These are phyloP conservation scores for Thalassia testudinum DNA, from an alignment of 116 monocot species.

Conservation along the genomic window DNA sequence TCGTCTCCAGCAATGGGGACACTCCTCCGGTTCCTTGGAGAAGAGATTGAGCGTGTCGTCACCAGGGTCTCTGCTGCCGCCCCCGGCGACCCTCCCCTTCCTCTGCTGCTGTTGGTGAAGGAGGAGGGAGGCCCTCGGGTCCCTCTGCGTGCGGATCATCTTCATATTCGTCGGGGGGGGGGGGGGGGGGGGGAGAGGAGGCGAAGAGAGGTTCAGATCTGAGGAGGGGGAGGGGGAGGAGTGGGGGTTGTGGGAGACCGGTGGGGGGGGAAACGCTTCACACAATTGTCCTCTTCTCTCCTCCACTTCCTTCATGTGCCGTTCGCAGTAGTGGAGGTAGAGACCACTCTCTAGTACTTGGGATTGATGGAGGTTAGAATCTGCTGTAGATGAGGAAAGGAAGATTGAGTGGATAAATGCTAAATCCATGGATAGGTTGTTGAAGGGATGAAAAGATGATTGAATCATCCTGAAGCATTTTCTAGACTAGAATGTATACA, in stretches of 20 bases:
- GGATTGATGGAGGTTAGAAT: no score
- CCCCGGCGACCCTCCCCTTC: neutral
- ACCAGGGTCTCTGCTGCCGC: neutral
- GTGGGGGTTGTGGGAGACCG: neutral
- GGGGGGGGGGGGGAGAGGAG: no score
- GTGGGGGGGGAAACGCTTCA: neutral
- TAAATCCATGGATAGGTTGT: no score
- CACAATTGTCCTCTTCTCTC: neutral
- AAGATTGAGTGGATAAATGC: no score
- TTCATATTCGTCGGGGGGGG: neutral
- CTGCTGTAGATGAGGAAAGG: no score
- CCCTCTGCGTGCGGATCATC: neutral
- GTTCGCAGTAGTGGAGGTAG: neutral
- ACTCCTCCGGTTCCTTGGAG: conserved; percentile 5
- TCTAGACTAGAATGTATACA: no score
- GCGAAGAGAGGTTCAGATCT: neutral
- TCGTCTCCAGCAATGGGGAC: neutral
- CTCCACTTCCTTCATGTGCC: neutral
- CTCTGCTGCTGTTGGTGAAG: conserved; percentile 3
- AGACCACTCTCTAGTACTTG: neutral
- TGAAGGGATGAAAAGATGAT: no score
- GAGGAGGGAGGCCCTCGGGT: neutral
- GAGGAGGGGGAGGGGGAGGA: neutral
- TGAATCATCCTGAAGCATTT: no score
- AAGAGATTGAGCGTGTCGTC: conserved; percentile 3